Evolutionary conservation across 805 yeast genomes (phyloP).

Genomic region (Candida argentea): DNA sequence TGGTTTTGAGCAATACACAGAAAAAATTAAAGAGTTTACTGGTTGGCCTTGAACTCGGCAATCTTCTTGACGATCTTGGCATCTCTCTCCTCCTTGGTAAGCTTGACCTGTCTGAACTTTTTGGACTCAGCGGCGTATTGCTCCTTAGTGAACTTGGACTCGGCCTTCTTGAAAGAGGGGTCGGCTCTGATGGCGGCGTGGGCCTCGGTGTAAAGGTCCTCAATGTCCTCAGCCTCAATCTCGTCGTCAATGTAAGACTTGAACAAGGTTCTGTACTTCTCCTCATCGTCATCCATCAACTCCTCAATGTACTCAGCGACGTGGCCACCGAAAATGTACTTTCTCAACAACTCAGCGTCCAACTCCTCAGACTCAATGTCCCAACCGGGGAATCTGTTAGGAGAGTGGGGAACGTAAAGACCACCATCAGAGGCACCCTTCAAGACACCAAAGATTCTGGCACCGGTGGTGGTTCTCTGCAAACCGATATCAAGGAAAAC

Average conservation of each 20-base stretch:
- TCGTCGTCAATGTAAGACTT: slow-evolving; percentile 94
- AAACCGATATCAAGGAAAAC: slow-evolving; percentile 98
- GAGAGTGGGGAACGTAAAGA: slow-evolving; percentile 96
- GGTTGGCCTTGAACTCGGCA: slow-evolving; percentile 68
- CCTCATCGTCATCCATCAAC: slow-evolving; percentile 99
- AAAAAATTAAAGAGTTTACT: slow-evolving; percentile 2
- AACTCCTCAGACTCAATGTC: slow-evolving; percentile 97
- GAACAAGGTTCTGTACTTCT: slow-evolving; percentile 94
- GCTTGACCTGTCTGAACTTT: slow-evolving; percentile 83
- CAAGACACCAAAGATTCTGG: slow-evolving; percentile 97
- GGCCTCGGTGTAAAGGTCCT: slow-evolving; percentile 91
- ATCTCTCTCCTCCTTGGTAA: slow-evolving; percentile 84
- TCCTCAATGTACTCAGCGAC: slow-evolving; percentile 99
- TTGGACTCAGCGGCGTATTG: slow-evolving; percentile 95
- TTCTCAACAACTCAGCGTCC: slow-evolving; percentile 94
- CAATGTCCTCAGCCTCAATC: slow-evolving; percentile 92
- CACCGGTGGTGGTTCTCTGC: slow-evolving; percentile 99
- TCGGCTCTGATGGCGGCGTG: slow-evolving; percentile 94
- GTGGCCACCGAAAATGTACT: slow-evolving; percentile 99
- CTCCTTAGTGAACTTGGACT: slow-evolving; percentile 91
- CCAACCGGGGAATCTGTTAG: slow-evolving; percentile 99
- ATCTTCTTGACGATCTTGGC: slow-evolving; percentile 89
- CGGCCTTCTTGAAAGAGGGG: slow-evolving; percentile 84
- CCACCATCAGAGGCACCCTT: slow-evolving; percentile 99
- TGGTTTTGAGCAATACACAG: not conserved